Evolutionary conservation across 2,329 filamentous ascomycete species (phyloP), one percentile per base, ranked within the genome.

Genomic region (Paecilomyces formosus): DNA sequence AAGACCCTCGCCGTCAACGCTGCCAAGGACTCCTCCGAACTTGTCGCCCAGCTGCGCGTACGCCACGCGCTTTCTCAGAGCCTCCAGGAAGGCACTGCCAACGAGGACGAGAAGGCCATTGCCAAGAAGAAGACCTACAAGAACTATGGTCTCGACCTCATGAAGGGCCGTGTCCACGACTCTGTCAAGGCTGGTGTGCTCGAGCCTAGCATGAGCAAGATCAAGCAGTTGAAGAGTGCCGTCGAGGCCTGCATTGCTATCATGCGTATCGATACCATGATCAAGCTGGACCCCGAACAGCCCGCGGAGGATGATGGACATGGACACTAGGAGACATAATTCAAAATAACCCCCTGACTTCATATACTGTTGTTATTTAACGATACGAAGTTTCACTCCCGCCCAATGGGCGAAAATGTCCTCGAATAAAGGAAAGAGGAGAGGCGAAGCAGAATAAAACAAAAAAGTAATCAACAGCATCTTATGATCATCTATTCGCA

Each of bases 161-260:
- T 82, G 58, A 92, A 89, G 74, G 94, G 94, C 66, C 93, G 91
- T 74, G 90, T 97, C 59, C 88, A 92, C 57, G 94, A 99, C 75
- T 87, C 91, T 79, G 81, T 99, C 70, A 97, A 97, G 84, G 87
- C 90, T 12, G 94, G 94, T 71, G 92, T 99, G 62, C 77, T 99
- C 71, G 94, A 99, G 81, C 94, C 94, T 31, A 96, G 89, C 77
- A 92, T 99, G 81, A 97, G 93, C 84, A 99, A 99, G 83, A 85
- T 99, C 66, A 89, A 93, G 77, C 94, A 97, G 82, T 82, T 99
- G 72, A 99, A 99, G 88, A 95, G 89, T 77, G 94, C 94, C 28
- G 94, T 99, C 55, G 94, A 99, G 80, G 94, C 94, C 57, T 97
- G 94, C 77, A 96, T 99, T 76, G 90, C 92, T 72, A 97, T 99